A percentile compares a stretch with the other conserved stretches of the same genome.
phyloP scores from a whole-genome alignment of 2,329 filamentous ascomycete species.

The Fusarium compactum region DNA sequence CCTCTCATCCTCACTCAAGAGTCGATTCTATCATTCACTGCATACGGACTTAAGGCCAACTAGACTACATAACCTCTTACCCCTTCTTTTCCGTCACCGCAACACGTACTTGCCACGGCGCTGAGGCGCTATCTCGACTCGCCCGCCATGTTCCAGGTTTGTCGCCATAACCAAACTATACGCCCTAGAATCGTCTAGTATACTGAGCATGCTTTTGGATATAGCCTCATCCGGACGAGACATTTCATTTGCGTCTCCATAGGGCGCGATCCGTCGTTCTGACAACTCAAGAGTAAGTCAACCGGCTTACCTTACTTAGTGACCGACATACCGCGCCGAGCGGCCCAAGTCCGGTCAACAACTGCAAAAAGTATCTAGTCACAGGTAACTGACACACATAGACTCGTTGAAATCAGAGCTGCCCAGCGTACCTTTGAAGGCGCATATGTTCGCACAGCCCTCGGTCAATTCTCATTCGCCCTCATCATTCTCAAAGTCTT shows the following conservation, averaged over 20 bases:
- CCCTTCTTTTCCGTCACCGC: too few species aligned
- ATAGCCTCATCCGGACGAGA: slow-evolving; percentile 76
- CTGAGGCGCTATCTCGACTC: neutral
- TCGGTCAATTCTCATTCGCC: slow-evolving; percentile 95
- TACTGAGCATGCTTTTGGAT: slow-evolving; percentile 24
- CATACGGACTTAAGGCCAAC: neutral
- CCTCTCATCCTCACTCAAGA: slow-evolving; percentile 22
- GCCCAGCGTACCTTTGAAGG: slow-evolving; percentile 97
- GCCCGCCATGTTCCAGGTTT: slow-evolving; percentile 46
- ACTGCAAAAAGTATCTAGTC: neutral
- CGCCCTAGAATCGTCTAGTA: neutral
- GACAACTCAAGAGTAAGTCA: slow-evolving; percentile 77
- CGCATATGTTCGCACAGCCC: slow-evolving; percentile 93
- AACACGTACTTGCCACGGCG: neutral
- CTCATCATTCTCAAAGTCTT: slow-evolving; percentile 94
- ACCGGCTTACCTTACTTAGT: neutral
- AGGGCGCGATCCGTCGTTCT: slow-evolving; percentile 86
- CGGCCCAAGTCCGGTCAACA: neutral
- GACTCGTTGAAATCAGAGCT: slow-evolving; percentile 91
- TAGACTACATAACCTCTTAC: neutral
- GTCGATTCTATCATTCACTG: neutral
- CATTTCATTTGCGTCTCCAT: slow-evolving; percentile 83
- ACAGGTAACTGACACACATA: slow-evolving; percentile 43
- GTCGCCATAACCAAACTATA: slow-evolving; percentile 17
- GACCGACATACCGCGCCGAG: neutral